Conservation (phyloP, 768 basidiomycete genomes). For the Amanita pseudoporphyria region DNA sequence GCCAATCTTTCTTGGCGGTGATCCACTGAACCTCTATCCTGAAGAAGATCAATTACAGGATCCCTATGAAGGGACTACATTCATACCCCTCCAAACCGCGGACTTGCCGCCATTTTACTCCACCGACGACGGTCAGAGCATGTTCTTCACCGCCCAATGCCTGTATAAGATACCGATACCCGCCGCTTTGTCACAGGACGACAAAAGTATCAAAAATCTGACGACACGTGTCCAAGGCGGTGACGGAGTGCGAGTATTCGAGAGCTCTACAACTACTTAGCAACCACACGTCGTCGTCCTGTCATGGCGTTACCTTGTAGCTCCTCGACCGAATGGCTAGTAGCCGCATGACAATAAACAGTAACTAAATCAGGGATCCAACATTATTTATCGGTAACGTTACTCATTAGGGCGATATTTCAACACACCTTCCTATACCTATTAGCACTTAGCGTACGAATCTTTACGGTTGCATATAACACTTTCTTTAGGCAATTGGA, state of each 20-base stretch:
- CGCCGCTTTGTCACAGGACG: conserved; percentile 70
- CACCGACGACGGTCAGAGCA: conserved; percentile 66
- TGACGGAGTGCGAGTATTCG: no score
- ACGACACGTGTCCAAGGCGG: no score
- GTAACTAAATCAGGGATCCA: conserved; percentile 10
- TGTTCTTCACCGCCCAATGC: conserved; percentile 80
- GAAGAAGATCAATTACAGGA: conserved; percentile 11
- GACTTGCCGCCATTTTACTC: conserved; percentile 97
- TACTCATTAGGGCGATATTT: background rate
- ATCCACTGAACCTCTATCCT: conserved; percentile 89
- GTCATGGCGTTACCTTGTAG: no score
- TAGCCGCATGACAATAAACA: no score
- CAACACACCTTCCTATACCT: no score
- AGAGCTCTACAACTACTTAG: conserved; percentile 33
- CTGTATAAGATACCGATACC: conserved; percentile 54
- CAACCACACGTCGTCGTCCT: background rate
- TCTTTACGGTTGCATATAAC: no score
- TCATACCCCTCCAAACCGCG: conserved; percentile 68
- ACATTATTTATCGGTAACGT: background rate
- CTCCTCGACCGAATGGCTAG: no score
- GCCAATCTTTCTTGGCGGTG: conserved; percentile 75
- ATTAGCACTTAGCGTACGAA: no score
- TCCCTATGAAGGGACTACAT: conserved; percentile 6
- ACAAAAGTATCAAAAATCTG: conserved; percentile 73
- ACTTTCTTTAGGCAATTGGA: no score